Evolutionary conservation across 2,329 filamentous ascomycete genomes (phyloP).

Genomic region (Ambrosiella beaveri): DNA sequence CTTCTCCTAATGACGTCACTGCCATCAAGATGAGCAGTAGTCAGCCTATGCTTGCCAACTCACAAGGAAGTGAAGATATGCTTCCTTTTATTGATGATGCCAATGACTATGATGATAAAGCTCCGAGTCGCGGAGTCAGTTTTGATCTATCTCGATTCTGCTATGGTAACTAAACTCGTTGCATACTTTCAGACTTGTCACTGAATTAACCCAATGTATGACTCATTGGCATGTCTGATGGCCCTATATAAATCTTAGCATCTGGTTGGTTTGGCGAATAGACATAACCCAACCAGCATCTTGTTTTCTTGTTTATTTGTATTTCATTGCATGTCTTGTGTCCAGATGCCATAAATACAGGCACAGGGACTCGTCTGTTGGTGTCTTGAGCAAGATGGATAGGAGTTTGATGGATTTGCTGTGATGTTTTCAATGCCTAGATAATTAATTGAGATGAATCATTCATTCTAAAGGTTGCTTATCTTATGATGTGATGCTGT

Average conservation of each 20-base stretch:
- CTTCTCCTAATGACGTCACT: not conserved
- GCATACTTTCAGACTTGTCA: not conserved
- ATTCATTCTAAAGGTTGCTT: too few relatives aligned
- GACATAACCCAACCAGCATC: not conserved
- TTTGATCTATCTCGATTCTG: constrained; percentile 9
- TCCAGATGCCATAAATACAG: too few relatives aligned
- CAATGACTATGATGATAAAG: constrained; percentile 17
- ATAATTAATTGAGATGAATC: too few relatives aligned
- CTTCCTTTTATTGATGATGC: constrained; percentile 32
- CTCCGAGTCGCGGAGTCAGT: not conserved
- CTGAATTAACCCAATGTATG: not conserved
- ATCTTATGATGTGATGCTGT: too few relatives aligned
- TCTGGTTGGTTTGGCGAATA: not conserved
- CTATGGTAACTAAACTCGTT: constrained; percentile 1
- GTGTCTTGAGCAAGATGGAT: too few relatives aligned
- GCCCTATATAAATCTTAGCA: not conserved
- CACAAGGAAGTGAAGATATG: constrained; percentile 37
- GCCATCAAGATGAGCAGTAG: not conserved
- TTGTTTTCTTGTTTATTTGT: not conserved
- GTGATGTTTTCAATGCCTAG: too few relatives aligned
- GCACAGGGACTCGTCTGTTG: too few relatives aligned
- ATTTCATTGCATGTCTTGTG: not conserved
- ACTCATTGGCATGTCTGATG: too few relatives aligned
- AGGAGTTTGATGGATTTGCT: too few relatives aligned
- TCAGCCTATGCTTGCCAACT: not conserved